phyloP scores from a whole-genome alignment of 352 stramenopile species.

The Aphanomyces cochlioides region DNA sequence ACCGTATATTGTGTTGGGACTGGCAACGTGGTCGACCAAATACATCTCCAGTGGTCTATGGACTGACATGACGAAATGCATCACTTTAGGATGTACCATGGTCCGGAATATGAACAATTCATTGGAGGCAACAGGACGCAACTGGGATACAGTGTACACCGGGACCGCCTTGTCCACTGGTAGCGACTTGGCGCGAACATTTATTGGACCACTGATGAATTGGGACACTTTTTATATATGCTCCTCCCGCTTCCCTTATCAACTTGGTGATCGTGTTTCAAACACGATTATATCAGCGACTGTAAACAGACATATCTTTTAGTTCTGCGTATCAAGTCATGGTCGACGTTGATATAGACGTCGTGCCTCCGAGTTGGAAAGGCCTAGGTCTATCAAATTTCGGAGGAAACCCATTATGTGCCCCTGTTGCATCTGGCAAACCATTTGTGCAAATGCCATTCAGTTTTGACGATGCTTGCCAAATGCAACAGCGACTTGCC shows the following conservation, averaged over 20 bases:
- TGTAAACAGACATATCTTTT: neutral
- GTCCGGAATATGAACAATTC: conserved; percentile 2
- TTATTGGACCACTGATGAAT: neutral
- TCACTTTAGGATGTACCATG: neutral
- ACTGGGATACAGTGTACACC: conserved; percentile 2
- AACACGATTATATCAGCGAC: neutral
- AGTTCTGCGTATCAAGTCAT: neutral
- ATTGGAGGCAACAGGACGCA: neutral
- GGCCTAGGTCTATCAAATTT: no score
- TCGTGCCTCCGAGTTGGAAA: no score
- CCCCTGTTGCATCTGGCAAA: no score
- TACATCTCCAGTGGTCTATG: conserved; percentile 1
- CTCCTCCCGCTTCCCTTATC: neutral
- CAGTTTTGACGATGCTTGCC: no score
- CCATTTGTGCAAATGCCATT: no score
- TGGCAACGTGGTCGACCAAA: neutral
- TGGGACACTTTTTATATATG: neutral
- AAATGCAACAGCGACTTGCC: neutral
- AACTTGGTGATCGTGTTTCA: neutral
- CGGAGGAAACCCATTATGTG: no score
- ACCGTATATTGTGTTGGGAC: neutral
- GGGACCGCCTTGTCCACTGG: neutral
- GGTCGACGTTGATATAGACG: no score
- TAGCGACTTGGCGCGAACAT: neutral
- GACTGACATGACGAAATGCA: neutral